phyloP scores from a whole-genome alignment of 805 yeast genomes.

The Yamadazyma endophytica region DNA sequence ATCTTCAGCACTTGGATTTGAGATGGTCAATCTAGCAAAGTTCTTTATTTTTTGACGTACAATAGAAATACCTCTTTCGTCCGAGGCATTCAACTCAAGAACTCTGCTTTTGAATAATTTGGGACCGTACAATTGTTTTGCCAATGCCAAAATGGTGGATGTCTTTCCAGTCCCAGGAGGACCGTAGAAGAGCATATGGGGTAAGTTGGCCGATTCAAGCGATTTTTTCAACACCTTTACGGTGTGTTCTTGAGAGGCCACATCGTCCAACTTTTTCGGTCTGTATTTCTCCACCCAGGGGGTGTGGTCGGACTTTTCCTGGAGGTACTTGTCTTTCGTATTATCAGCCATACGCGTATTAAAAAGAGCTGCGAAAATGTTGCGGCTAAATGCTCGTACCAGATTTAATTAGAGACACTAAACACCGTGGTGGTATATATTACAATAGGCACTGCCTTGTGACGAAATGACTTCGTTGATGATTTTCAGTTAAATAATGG shows the following conservation, averaged over 20 bases:
- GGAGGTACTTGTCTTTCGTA: conserved; percentile 22
- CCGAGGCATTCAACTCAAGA: conserved; percentile 82
- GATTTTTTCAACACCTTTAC: conserved; percentile 78
- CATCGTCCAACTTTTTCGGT: conserved; percentile 81
- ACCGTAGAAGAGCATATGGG: conserved; percentile 89
- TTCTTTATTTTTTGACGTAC: conserved; percentile 82
- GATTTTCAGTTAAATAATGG: no score
- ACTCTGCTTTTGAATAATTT: conserved; percentile 63
- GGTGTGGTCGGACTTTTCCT: conserved; percentile 46
- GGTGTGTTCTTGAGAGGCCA: conserved; percentile 89
- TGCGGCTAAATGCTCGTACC: no score
- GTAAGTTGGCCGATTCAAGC: conserved; percentile 73
- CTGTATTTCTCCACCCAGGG: conserved; percentile 97
- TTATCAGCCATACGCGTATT: no score
- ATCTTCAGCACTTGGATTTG: conserved; percentile 73
- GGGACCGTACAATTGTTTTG: conserved; percentile 76
- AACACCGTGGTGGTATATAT: no score
- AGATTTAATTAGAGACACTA: no score
- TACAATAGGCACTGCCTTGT: no score
- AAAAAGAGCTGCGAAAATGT: no score
- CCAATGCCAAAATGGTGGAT: conserved; percentile 79
- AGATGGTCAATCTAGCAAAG: conserved; percentile 80
- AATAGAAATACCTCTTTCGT: conserved; percentile 85
- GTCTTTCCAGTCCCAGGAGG: conserved; percentile 96
- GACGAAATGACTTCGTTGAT: no score